These are phyloP conservation scores for Cordia subcordata DNA, from an alignment of 257 asterid species.

Conservation along the genomic window DNA sequence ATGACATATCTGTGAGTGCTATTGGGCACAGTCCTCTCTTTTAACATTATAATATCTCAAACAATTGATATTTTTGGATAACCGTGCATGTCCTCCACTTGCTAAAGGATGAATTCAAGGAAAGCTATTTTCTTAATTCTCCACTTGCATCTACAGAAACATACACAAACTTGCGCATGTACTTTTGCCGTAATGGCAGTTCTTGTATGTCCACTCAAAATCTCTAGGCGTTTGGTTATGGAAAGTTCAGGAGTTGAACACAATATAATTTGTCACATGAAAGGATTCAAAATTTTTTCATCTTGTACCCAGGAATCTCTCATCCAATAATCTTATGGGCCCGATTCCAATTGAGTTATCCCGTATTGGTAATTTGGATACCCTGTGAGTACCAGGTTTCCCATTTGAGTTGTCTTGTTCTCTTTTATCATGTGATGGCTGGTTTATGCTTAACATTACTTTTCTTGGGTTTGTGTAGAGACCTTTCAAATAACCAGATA, in stretches of 20 bases:
- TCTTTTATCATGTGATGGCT: neutral
- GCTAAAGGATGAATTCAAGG: too few relatives aligned
- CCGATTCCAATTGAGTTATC: conserved; percentile 89
- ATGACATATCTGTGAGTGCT: conserved; percentile 89
- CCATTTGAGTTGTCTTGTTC: neutral
- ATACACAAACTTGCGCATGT: too few relatives aligned
- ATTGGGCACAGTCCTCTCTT: neutral
- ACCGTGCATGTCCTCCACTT: neutral
- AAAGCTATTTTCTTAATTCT: too few relatives aligned
- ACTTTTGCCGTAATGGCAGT: too few relatives aligned
- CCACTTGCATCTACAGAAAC: too few relatives aligned
- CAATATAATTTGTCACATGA: too few relatives aligned
- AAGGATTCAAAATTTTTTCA: neutral
- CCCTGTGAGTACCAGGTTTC: conserved; percentile 52
- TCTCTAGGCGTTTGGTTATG: neutral
- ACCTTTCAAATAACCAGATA: conserved; percentile 73
- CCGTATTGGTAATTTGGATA: conserved; percentile 89
- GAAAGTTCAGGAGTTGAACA: too few relatives aligned
- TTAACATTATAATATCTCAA: neutral
- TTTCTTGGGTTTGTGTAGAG: conserved; percentile 39
- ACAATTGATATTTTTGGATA: neutral
- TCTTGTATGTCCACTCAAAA: neutral
- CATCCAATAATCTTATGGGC: conserved; percentile 66
- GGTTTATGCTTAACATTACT: neutral
- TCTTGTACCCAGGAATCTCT: conserved; percentile 54